A percentile compares a stretch with the other conserved stretches of the same genome.
phyloP scores from a whole-genome alignment of 306 rosid genomes.

The Morella rubra region DNA sequence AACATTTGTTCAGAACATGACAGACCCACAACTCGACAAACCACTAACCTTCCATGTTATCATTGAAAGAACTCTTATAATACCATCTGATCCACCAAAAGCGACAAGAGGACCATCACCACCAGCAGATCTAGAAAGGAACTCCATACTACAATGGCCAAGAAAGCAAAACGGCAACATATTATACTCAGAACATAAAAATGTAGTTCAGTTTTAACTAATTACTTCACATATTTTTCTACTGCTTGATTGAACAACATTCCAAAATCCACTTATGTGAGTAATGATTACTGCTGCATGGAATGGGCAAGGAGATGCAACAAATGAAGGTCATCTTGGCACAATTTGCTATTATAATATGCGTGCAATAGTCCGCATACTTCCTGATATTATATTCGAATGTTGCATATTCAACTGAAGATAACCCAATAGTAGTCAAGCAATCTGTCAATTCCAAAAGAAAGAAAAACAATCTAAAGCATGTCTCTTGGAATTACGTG shows the following conservation, averaged over 20 bases:
- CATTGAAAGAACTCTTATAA: conserved; percentile 97
- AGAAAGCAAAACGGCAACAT: conserved; percentile 17
- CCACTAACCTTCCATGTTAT: conserved; percentile 90
- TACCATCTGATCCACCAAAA: conserved; percentile 98
- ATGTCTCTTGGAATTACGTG: neutral
- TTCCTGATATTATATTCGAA: neutral
- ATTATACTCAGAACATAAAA: conserved; percentile 17
- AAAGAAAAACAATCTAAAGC: neutral
- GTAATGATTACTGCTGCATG: neutral
- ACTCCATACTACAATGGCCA: conserved; percentile 86
- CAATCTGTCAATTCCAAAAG: neutral
- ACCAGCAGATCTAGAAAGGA: conserved; percentile 78
- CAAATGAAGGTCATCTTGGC: neutral
- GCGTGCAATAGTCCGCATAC: neutral
- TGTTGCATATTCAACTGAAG: neutral
- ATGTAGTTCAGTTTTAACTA: neutral
- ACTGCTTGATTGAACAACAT: neutral
- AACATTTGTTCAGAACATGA: conserved; percentile 12
- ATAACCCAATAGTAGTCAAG: neutral
- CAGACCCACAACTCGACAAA: conserved; percentile 29
- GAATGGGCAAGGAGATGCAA: neutral
- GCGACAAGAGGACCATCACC: conserved; percentile 97
- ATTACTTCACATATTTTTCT: neutral
- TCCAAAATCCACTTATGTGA: neutral
- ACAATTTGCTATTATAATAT: neutral